Percentiles rank a stretch among this genome's conserved stretches.
Evolutionary conservation across 148 eudicot species (phyloP).

Genomic region (Heliosperma pusillum): DNA sequence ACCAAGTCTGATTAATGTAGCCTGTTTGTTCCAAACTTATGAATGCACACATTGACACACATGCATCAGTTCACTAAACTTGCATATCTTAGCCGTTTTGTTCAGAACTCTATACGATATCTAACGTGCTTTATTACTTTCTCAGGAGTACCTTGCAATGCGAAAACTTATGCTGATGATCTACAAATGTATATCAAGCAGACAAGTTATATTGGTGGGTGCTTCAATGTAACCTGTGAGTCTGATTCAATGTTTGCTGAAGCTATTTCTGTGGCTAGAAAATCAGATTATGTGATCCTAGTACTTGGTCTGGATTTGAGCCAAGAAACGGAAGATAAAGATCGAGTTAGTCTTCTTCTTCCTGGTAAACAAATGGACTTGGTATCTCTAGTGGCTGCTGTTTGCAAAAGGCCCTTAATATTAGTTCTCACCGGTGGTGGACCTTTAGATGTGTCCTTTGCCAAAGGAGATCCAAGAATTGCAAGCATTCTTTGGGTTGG

Average conservation of each 20-base stretch:
- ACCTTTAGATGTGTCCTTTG: slow-evolving; percentile 81
- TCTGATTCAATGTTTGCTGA: slow-evolving; percentile 49
- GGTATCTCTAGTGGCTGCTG: slow-evolving; percentile 58
- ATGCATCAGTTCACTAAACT: too few species aligned
- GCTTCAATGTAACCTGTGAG: slow-evolving; percentile 63
- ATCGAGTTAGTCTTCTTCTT: slow-evolving; percentile 78
- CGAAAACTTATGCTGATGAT: slow-evolving; percentile 52
- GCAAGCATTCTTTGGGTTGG: slow-evolving; percentile 92
- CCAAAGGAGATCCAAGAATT: slow-evolving; percentile 52
- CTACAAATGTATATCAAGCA: slow-evolving; percentile 46
- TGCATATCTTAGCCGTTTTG: too few species aligned
- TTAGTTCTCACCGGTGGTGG: slow-evolving; percentile 94
- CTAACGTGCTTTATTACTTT: slow-evolving; percentile 9
- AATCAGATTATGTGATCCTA: slow-evolving; percentile 72
- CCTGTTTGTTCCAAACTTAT: neutral
- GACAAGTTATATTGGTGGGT: slow-evolving; percentile 52
- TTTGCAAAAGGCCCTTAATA: slow-evolving; percentile 56
- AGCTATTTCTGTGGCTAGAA: slow-evolving; percentile 57
- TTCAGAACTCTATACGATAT: neutral
- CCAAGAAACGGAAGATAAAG: slow-evolving; percentile 91
- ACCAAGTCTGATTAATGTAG: too few species aligned
- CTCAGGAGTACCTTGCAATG: slow-evolving; percentile 74
- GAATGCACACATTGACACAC: too few species aligned
- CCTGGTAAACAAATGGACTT: slow-evolving; percentile 88
- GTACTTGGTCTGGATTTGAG: slow-evolving; percentile 86